A percentile compares a stretch with the other conserved stretches of the same genome.
phyloP scores from a whole-genome alignment of 257 asterid genomes.

The Rhazya stricta region DNA sequence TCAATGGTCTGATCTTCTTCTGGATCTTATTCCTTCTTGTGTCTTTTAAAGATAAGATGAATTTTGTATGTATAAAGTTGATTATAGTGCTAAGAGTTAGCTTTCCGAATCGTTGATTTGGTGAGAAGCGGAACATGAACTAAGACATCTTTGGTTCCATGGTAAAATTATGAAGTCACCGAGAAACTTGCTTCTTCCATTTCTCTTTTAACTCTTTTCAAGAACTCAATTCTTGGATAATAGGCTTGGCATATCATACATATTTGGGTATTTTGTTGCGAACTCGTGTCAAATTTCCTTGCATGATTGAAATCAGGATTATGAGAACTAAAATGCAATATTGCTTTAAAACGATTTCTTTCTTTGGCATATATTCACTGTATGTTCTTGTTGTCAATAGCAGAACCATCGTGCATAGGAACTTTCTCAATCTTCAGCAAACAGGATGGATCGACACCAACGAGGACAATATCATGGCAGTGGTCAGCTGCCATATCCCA shows the following conservation, averaged over 20 bases:
- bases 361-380: background rate
- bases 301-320: background rate
- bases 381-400: background rate
- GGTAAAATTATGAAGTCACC: too few species aligned
- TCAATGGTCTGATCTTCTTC: background rate
- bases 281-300: background rate
- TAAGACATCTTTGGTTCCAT: background rate
- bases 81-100: background rate
- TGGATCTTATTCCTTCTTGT: too few species aligned
- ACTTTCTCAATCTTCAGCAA: background rate
- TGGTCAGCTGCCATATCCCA: constrained; percentile 14
- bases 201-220: background rate
- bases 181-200: background rate
- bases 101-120: background rate
- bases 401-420: background rate
- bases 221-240: background rate
- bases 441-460: constrained; percentile 25
- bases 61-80: background rate
- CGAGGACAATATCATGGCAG: constrained; percentile 12
- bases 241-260: background rate
- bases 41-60: too few species aligned
- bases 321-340: background rate
- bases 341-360: background rate
- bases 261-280: background rate
- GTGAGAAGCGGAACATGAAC: too few species aligned